phyloP scores from a whole-genome alignment of 352 stramenopile genomes.

The Peronospora belbahrii region DNA sequence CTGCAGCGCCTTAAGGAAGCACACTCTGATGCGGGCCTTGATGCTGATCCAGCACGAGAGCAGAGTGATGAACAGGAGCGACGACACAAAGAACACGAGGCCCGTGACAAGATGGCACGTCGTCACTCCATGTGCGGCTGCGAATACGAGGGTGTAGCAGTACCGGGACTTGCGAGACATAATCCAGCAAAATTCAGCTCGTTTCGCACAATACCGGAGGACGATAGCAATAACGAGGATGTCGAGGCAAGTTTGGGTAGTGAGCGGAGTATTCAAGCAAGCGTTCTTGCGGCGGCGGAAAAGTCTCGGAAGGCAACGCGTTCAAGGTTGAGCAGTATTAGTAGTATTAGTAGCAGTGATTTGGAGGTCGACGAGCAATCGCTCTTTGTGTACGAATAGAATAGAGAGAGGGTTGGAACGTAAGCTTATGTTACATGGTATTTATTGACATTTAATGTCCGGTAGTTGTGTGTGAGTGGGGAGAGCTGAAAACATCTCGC shows the following conservation, averaged over 20 bases:
- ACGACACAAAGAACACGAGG: constrained; percentile 16
- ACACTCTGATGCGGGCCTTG: constrained; percentile 11
- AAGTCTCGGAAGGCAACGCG: constrained; percentile 13
- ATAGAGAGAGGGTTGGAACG: neutral
- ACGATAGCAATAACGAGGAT: constrained; percentile 30
- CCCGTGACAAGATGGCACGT: constrained; percentile 11
- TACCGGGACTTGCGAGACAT: constrained; percentile 61
- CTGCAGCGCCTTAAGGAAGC: constrained; percentile 53
- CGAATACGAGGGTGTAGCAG: constrained; percentile 66
- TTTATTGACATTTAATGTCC: constrained; percentile 4
- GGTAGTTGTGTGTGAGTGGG: neutral
- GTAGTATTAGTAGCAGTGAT: constrained; percentile 25
- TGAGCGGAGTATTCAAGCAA: constrained; percentile 10
- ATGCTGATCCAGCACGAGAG: constrained; percentile 11
- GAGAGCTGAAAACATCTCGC: constrained; percentile 14
- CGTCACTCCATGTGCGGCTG: constrained; percentile 29
- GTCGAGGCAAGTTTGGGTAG: constrained; percentile 19
- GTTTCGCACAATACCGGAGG: constrained; percentile 56
- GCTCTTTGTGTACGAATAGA: constrained; percentile 30
- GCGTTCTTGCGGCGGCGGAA: constrained; percentile 20
- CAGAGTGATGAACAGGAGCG: constrained; percentile 19
- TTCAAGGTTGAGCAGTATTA: constrained; percentile 17
- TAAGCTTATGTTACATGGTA: neutral
- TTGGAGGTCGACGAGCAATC: constrained; percentile 27
- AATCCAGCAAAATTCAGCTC: constrained; percentile 82